A percentile compares a stretch with the other conserved stretches of the same genome.
Conservation (phyloP, 2,329 filamentous ascomycete genomes). For the Alternaria gansuensis region DNA sequence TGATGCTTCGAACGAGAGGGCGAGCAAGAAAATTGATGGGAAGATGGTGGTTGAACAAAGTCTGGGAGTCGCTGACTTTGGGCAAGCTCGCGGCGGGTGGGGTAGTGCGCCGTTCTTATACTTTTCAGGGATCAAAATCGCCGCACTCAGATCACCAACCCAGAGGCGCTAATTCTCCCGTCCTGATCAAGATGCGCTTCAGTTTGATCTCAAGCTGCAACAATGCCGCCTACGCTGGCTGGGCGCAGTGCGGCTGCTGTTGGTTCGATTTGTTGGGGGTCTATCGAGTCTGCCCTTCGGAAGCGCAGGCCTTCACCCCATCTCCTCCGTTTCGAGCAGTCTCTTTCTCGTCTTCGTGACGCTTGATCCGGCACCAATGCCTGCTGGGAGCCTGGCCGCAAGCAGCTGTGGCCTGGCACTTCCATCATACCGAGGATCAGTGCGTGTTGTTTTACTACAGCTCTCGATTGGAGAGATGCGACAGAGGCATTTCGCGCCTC, state of each 20-base stretch:
- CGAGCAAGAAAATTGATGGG: constrained; percentile 32
- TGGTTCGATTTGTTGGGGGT: constrained; percentile 35
- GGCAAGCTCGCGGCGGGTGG: constrained; percentile 40
- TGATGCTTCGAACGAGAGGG: constrained; percentile 50
- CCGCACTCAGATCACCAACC: constrained; percentile 44
- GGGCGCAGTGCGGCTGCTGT: constrained; percentile 29
- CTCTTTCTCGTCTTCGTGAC: constrained; percentile 4
- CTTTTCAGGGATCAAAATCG: constrained; percentile 32
- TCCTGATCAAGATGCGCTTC: constrained; percentile 42
- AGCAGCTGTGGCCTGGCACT: constrained; percentile 5
- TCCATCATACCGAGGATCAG: neutral
- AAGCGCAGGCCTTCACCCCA: constrained; percentile 28
- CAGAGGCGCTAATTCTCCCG: constrained; percentile 37
- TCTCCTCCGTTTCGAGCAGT: constrained; percentile 21
- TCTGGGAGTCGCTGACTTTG: constrained; percentile 37
- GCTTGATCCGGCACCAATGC: constrained; percentile 2
- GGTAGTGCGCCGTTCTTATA: constrained; percentile 43
- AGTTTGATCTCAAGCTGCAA: constrained; percentile 37
- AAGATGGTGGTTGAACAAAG: constrained; percentile 34
- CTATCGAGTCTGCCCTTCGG: constrained; percentile 31
- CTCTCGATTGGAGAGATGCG: neutral
- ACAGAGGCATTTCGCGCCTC: neutral
- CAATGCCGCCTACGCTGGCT: constrained; percentile 31
- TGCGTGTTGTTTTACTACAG: neutral
- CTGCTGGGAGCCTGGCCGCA: constrained; percentile 2